Evolutionary conservation across 2,329 filamentous ascomycete species (phyloP), one percentile per base, ranked within the genome.

Genomic region (Didymella exigua): DNA sequence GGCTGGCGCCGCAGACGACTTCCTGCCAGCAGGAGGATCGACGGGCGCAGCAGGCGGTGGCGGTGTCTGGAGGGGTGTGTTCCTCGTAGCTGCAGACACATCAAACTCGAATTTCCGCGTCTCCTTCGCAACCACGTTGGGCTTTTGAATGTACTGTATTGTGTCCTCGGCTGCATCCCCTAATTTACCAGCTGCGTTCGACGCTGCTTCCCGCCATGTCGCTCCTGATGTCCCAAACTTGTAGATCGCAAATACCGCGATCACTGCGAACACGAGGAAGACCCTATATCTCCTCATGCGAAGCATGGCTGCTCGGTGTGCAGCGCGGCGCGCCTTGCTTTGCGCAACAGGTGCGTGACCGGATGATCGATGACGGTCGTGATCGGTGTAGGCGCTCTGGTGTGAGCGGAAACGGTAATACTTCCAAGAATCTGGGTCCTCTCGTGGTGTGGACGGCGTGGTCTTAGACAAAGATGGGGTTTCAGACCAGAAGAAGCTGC

Each of bases 221-320:
- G 78, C 70, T 54, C 74, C 75, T 54, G 80, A 77, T 43, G 75
- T 74, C 29, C 76, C 72, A 59, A 85, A 84, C 60, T 81, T 81
- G 63, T 85, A 78, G 48, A 86, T 70, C 3, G 78, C 77, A 56
- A 88, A 76, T 44, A 85, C 73, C 44, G 85, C 72, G 52, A 86
- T 70, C 58, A 83, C 73, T 49, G 85, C 81, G 63, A 82, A 81
- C 57, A 85, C 69, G 29, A 85, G 71, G 58, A 87, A 86, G 53
- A 86, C 77, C 55, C 86, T 82, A 67, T 87, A 87, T 69, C 86
- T 79, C 64, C 87, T 76, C 59, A 83, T 79, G 46, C 86, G 83
- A 54, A 84, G 73, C 81, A 88, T 86, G 65, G 50, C 27, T 21
- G 27, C 54, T 54, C 23, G 48, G 48, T 44, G 44, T 53, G 38